Base-by-base conservation (phyloP, 305 asterid species). In the Salvia sclarea region DNA sequence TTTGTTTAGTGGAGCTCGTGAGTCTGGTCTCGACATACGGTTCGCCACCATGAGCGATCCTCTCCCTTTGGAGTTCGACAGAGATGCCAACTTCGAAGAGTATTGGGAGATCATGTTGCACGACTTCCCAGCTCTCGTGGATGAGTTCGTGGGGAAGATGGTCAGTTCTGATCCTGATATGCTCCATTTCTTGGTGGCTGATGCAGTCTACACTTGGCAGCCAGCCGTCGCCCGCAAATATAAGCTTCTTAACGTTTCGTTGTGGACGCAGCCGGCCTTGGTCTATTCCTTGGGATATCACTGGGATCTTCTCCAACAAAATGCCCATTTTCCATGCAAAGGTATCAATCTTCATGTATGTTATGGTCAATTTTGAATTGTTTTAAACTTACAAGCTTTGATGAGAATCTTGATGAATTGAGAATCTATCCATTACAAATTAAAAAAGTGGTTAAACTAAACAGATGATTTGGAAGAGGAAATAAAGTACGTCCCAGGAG, bases 401-500 rank as follows among this genome's bases (percentile, higher is more conserved):
- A n/a, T n/a, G n/a, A n/a, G n/a, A n/a, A n/a, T n/a, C n/a, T n/a
- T n/a, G n/a, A n/a, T n/a, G n/a, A n/a, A n/a, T n/a, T n/a, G n/a
- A n/a, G n/a, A n/a, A n/a, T n/a, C n/a, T n/a, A n/a, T n/a, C n/a
- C n/a, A n/a, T n/a, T n/a, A n/a, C n/a, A n/a, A n/a, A n/a, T n/a
- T n/a, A n/a, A n/a, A n/a, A n/a, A n/a, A n/a, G n/a, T n/a, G n/a
- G n/a, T n/a, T n/a, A n/a, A n/a, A 12, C 3, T 1, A 3, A 24
- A 44, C 80, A 85, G 94, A 69, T 28, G 74, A 77, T 1, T 38
- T 70, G 0, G 63, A 59, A 31, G 91, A 85, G 60, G 83, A 69
- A 1, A 83, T 88, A 45, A 66, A 75, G 31, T 90, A 86, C 64
- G 64, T 90, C 8, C 96, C 97, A 0, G 97, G 94, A 41, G 78